Evolutionary conservation across 352 stramenopile genomes (phyloP).

Genomic region (Phytopythium boreale): DNA sequence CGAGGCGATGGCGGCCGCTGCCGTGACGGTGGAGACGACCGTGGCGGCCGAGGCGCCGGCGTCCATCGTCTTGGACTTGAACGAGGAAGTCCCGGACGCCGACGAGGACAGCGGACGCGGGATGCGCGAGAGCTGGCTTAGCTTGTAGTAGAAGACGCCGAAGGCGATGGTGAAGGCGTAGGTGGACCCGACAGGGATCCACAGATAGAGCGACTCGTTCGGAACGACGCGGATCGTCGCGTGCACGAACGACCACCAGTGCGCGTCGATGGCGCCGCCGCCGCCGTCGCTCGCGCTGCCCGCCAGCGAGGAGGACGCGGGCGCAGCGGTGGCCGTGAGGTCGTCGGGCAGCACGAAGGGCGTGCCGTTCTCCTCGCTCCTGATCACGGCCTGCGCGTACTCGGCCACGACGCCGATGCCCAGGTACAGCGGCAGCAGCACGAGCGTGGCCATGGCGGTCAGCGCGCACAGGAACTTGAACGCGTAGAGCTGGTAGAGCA

Average conservation of each 20-base stretch:
- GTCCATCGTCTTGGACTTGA: constrained; percentile 6
- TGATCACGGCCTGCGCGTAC: constrained; percentile 8
- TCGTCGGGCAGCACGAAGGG: constrained; percentile 3
- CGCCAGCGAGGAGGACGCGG: not conserved
- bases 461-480: constrained; percentile 56
- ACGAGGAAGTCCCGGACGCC: not conserved
- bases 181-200: constrained; percentile 65
- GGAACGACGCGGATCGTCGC: constrained; percentile 80
- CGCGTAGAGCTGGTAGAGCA: constrained; percentile 82
- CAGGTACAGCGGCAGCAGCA: constrained; percentile 75
- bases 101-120: constrained; percentile 19
- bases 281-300: not conserved
- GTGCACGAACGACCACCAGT: constrained; percentile 78
- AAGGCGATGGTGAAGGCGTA: constrained; percentile 82
- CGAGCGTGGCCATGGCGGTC: constrained; percentile 58
- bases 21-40: constrained; percentile 7
- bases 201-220: constrained; percentile 74
- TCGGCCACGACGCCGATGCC: constrained; percentile 38
- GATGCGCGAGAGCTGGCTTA: constrained; percentile 66
- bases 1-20: constrained; percentile 5
- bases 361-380: constrained; percentile 7
- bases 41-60: constrained; percentile 7
- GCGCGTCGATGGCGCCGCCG: constrained; percentile 19
- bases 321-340: not conserved
- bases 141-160: constrained; percentile 59